phyloP scores from a whole-genome alignment of 129 eudicot genomes.

The Centrapalus pauciflorus region DNA sequence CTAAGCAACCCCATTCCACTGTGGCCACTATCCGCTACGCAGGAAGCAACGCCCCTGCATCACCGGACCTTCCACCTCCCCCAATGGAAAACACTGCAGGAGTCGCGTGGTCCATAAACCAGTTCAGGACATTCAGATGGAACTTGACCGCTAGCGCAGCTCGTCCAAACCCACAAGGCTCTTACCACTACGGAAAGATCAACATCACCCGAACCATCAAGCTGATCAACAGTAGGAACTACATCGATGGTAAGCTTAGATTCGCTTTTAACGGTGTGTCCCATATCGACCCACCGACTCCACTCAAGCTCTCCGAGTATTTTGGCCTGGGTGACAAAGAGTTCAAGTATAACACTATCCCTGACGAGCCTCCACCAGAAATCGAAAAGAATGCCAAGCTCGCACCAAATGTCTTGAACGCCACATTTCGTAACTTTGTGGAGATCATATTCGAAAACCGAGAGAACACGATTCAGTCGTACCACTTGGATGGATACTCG shows the following conservation, averaged over 20 bases:
- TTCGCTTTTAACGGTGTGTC: conserved; percentile 77
- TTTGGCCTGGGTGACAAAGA: conserved; percentile 40
- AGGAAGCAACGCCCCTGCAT: conserved; percentile 33
- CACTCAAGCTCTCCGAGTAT: conserved; percentile 74
- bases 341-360: conserved; percentile 46
- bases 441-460: conserved; percentile 82
- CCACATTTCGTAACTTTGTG: conserved; percentile 62
- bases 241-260: conserved; percentile 63
- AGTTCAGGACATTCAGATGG: conserved; percentile 85
- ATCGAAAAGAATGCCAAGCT: conserved; percentile 20
- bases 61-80: conserved; percentile 44
- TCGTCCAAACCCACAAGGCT: conserved; percentile 94
- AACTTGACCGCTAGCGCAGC: conserved; percentile 98
- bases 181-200: conserved; percentile 85
- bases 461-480: conserved; percentile 68
- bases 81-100: conserved; percentile 44
- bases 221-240: conserved; percentile 40
- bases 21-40: conserved; percentile 57
- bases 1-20: conserved; percentile 30
- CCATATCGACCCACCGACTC: conserved; percentile 55
- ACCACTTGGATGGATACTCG: conserved; percentile 65
- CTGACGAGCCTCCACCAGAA: conserved; percentile 52
- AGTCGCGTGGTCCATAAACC: conserved; percentile 76
- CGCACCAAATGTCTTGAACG: conserved; percentile 65
- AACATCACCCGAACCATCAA: conserved; percentile 93